Percentiles rank a stretch among this genome's conserved stretches.
Conservation (phyloP, 352 stramenopile genomes). For the Phytophthora pistaciae region DNA sequence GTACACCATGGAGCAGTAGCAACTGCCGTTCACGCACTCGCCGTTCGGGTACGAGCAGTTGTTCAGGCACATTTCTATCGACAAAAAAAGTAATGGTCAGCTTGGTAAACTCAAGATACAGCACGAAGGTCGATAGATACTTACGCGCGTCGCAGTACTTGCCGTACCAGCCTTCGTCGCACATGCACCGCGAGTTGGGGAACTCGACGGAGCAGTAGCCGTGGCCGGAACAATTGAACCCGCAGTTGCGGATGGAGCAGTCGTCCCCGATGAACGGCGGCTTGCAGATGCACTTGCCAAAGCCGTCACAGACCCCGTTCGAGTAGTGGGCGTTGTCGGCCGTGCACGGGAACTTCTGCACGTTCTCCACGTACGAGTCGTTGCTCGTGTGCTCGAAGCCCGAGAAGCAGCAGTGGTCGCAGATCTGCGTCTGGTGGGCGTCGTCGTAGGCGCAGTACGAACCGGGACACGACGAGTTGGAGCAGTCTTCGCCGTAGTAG, state of each 20-base stretch:
- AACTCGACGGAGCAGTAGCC: conserved; percentile 97
- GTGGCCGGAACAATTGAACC: conserved; percentile 91
- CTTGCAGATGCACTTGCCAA: conserved; percentile 95
- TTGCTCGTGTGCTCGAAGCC: conserved; percentile 86
- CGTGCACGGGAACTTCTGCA: conserved; percentile 92
- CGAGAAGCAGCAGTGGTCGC: conserved; percentile 95
- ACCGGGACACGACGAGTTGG: conserved; percentile 94
- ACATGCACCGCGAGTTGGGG: conserved; percentile 95
- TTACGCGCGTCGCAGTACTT: conserved; percentile 92
- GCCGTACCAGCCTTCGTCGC: conserved; percentile 95
- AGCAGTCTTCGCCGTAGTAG: conserved; percentile 97
- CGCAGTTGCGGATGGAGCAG: conserved; percentile 96
- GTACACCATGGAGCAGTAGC: conserved; percentile 93
- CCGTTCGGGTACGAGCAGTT: conserved; percentile 98
- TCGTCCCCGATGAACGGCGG: conserved; percentile 93
- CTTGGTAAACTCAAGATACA: background rate
- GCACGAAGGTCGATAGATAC: conserved; percentile 21
- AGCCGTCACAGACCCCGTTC: conserved; percentile 97
- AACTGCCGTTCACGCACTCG: conserved; percentile 91
- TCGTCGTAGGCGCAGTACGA: conserved; percentile 95
- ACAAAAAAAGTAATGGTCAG: background rate
- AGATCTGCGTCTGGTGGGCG: conserved; percentile 84
- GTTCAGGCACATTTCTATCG: conserved; percentile 93
- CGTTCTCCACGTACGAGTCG: conserved; percentile 91
- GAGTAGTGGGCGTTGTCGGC: conserved; percentile 88